Base-by-base conservation (phyloP, 805 yeast genomes). In the Candida awuae region DNA sequence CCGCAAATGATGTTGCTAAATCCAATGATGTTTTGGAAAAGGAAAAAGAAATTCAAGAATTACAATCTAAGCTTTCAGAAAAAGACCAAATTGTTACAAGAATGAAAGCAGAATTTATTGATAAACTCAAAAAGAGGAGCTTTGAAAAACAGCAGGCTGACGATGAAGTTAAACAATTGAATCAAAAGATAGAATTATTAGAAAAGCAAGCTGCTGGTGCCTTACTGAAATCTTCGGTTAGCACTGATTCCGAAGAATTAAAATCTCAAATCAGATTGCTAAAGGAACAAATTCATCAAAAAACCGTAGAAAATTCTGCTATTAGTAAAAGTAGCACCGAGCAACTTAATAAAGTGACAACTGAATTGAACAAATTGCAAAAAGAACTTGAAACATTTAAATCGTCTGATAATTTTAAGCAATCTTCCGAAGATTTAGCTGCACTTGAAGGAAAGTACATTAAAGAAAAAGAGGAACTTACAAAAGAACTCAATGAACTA, bases 1-100 rank as follows among this genome's bases (percentile, higher is more conserved):
- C 75, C 74, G 44, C 85, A 82, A 43, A 66, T 68, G n/a, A n/a
- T n/a, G n/a, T 37, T 71, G 20, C 21, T 8, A 6, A 9, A 8
- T n/a, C 30, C 8, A 45, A 38, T 16, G 36, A 40, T 8, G 41
- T 42, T 8, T 36, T 35, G 23, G 53, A 47, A 29, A 45, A 49
- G 26, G 52, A 50, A 25, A 34, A 42, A 6, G 41, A 44, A 13
- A 37, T 51, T 16, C 14, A 7, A 13, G 46, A 48, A 32, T 23
- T 51, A 5, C 41, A 39, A 16, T 50, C 36, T 6, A 40, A 51
- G 33, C 43, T 48, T 15, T 39, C 32, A 19, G 49, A 34, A 34
- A 52, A 30, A 47, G 49, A 34, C 6, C 50, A 46, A 25, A 50
- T 49, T 23, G 48, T 55, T 35, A 55, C 54, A 17, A 58, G 55